Percentiles rank a stretch among this genome's conserved stretches.
These are phyloP conservation scores for Lippia alba DNA, from an alignment of 305 asterid genomes.

Conservation along the genomic window DNA sequence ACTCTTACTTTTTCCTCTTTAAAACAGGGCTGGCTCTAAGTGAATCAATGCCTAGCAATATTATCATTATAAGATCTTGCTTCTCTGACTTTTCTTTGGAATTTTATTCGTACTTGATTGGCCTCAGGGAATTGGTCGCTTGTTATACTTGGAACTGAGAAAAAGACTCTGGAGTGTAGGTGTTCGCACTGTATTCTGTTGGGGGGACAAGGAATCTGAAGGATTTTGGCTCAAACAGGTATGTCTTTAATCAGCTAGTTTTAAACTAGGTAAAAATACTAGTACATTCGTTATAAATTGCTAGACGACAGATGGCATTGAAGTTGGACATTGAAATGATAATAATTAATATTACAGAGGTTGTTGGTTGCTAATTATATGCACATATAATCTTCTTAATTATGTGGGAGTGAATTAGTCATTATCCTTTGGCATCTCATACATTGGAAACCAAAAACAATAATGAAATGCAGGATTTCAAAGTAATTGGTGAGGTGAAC, in stretches of 20 bases:
- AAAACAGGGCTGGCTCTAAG: constrained; percentile 4
- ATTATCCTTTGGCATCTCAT: constrained; percentile 12
- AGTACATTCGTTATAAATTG: constrained; percentile 4
- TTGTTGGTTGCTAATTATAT: not conserved
- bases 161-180: constrained; percentile 81
- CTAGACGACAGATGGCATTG: constrained; percentile 10
- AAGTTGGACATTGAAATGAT: not conserved
- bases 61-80: constrained; percentile 10
- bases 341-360: not conserved
- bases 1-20: constrained; percentile 3
- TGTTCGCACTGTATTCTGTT: constrained; percentile 66
- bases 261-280: no score
- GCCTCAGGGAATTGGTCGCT: constrained; percentile 78
- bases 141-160: constrained; percentile 65
- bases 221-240: constrained; percentile 96
- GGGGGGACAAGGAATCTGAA: constrained; percentile 93
- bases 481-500: constrained; percentile 79
- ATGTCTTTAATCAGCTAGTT: constrained; percentile 9
- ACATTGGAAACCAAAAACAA: not conserved
- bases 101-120: constrained; percentile 14
- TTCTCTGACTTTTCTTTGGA: constrained; percentile 8
- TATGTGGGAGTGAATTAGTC: not conserved
- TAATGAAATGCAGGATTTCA: constrained; percentile 62
- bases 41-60: constrained; percentile 16
- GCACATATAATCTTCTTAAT: not conserved